These are phyloP conservation scores for Agarophyton chilense DNA, from an alignment of 23 red algal genomes.

Conservation along the genomic window DNA sequence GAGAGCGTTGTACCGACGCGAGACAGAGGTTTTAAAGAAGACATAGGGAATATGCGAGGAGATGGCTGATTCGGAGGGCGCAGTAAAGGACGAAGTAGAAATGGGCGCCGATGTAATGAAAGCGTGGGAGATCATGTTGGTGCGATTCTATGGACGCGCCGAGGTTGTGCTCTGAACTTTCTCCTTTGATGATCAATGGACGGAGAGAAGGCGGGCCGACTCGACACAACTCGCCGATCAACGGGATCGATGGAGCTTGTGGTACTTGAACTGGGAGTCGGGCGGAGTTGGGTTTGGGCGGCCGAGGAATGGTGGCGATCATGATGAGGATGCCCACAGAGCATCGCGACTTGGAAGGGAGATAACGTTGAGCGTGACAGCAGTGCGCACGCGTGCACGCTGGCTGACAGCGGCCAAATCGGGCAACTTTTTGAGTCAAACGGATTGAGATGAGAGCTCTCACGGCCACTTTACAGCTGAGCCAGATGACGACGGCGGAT, in stretches of 20 bases:
- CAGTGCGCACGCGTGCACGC: not conserved
- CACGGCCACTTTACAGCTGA: too few relatives aligned
- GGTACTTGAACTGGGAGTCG: too few relatives aligned
- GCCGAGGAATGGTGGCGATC: too few relatives aligned
- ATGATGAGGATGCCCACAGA: too few relatives aligned
- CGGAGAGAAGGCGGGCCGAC: too few relatives aligned
- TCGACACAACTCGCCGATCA: too few relatives aligned
- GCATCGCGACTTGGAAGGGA: too few relatives aligned
- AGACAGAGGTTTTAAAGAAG: not conserved
- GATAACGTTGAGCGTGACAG: too few relatives aligned
- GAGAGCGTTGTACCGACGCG: not conserved
- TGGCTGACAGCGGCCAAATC: not conserved
- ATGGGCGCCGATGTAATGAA: slow-evolving; percentile 20
- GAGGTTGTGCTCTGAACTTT: not conserved
- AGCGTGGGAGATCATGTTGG: slow-evolving; percentile 18
- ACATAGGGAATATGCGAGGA: not conserved
- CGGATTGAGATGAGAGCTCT: too few relatives aligned
- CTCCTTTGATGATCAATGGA: not conserved
- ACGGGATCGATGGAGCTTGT: too few relatives aligned
- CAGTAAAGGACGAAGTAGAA: not conserved
- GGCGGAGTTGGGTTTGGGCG: too few relatives aligned
- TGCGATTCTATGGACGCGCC: not conserved
- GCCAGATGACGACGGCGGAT: not conserved
- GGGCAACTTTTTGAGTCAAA: too few relatives aligned
- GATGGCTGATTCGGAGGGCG: not conserved